Base-by-base conservation (phyloP, 2,329 filamentous ascomycete species). In the Cladorrhinum sp. region DNA sequence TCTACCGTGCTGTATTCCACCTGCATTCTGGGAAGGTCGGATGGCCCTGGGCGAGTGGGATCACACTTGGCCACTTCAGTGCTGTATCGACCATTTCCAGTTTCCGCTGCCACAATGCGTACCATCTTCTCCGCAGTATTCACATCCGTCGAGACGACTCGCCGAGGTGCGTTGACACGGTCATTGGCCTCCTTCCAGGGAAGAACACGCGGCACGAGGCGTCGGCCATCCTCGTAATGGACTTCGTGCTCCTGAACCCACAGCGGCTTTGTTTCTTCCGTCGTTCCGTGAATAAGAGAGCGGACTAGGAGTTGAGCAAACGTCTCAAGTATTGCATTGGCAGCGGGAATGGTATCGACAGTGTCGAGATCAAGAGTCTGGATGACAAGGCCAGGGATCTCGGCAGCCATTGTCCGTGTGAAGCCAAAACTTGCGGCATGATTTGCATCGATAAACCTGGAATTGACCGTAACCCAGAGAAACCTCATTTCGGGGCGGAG, bases 101-200 rank as follows among this genome's bases (percentile, higher is more conserved):
- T 55, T 5, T 59, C 23, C 3, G 60, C 16, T 0, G 67, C 62
- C 1, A 71, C 52, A 33, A 77, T 54, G 51, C 72, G 67, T 2
- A 78, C 67, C 8, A 63, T 56, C 0, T 68, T 65, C n/a, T 70
- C 67, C 3, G 76, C 67, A 0, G 73, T 76, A 61, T 77, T 75
- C 23, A 73, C 53, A 0, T 62, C 60, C 2, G 63, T 67, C 0
- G 70, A 64, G 8, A 80, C 71, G 1, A 74, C 59, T 6, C 77
- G 71, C 7, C 77, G 73, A 1, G 70, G 57, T 1, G 76, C 71
- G 55, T 79, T 80, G 53, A 73, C 65, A 0, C 75, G 70, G 42
- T 76, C 69, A 58, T 78, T 80, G 5, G 68, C 73, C 1, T 69
- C 59, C 46, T 73, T 70, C 66, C 74, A 76, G 0, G 78, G 75